Percentiles rank a stretch among this genome's conserved stretches.
phyloP scores from a whole-genome alignment of 495 filamentous ascomycete genomes.

The Xylaria scruposa region DNA sequence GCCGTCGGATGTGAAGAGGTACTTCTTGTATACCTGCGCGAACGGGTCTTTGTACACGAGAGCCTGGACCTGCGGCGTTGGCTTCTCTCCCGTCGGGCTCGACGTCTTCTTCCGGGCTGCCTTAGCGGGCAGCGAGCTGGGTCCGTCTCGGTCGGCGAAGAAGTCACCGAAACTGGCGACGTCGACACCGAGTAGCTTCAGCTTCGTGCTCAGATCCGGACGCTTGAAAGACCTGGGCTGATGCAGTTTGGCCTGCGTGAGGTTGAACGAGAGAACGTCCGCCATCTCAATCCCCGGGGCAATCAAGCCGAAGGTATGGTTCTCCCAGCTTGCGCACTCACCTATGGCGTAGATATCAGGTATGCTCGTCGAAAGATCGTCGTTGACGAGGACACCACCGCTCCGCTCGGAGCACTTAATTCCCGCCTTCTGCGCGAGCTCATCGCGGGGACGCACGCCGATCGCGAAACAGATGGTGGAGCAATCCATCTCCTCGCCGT shows the following conservation, averaged over 20 bases:
- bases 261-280: constrained; percentile 92
- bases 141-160: constrained; percentile 91
- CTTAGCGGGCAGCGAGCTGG: constrained; percentile 71
- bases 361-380: constrained; percentile 72
- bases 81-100: constrained; percentile 41
- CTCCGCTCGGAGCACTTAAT: constrained; percentile 79
- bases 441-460: constrained; percentile 84
- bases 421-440: constrained; percentile 72
- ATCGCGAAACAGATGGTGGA: constrained; percentile 93
- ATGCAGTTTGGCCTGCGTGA: constrained; percentile 81
- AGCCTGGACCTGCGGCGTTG: constrained; percentile 74
- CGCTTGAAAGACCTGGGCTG: constrained; percentile 74
- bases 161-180: constrained; percentile 97
- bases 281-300: constrained; percentile 97
- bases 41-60: constrained; percentile 95
- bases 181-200: constrained; percentile 92
- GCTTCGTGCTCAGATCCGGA: constrained; percentile 91
- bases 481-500: constrained; percentile 80
- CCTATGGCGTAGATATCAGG: constrained; percentile 88
- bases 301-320: constrained; percentile 91
- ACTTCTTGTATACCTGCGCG: constrained; percentile 95
- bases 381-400: constrained; percentile 77
- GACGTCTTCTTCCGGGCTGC: constrained; percentile 45
- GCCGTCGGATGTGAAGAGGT: constrained; percentile 89
- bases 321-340: constrained; percentile 95